phyloP scores from a whole-genome alignment of 257 asterid genomes.

The Plantago major region DNA sequence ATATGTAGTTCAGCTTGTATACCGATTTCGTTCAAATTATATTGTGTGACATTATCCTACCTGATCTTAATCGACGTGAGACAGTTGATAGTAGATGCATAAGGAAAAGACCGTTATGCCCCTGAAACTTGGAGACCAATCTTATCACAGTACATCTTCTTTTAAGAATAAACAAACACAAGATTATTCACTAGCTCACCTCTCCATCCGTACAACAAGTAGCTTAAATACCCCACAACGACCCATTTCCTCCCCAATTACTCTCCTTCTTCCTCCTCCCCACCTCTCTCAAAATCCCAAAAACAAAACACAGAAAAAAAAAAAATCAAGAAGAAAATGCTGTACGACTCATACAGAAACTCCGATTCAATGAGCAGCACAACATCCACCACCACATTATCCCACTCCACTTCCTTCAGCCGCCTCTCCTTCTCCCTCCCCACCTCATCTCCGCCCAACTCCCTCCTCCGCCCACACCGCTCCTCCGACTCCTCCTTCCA shows the following conservation, averaged over 20 bases:
- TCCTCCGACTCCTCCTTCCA: constrained; percentile 68
- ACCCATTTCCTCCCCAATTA: constrained; percentile 23
- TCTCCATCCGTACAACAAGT: constrained; percentile 18
- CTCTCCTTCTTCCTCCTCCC: neutral
- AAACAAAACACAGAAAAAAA: neutral
- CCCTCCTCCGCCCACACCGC: constrained; percentile 63
- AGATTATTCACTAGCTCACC: too few relatives aligned
- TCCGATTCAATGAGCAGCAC: constrained; percentile 54
- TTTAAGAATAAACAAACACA: too few relatives aligned
- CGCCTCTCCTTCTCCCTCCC: constrained; percentile 64
- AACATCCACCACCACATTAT: constrained; percentile 21
- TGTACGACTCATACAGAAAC: constrained; percentile 27
- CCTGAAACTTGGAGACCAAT: too few relatives aligned
- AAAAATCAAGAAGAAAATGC: constrained; percentile 30
- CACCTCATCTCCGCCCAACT: constrained; percentile 20
- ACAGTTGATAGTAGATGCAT: too few relatives aligned
- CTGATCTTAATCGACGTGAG: too few relatives aligned
- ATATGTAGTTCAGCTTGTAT: too few relatives aligned
- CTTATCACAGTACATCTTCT: too few relatives aligned
- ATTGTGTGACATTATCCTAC: too few relatives aligned
- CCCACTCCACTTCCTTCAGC: constrained; percentile 61
- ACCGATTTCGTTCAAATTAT: too few relatives aligned
- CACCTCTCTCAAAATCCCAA: neutral
- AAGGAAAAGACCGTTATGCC: too few relatives aligned
- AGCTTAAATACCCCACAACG: constrained; percentile 27